Conservation (phyloP, 805 yeast species). For the Candida broadrunensis region DNA sequence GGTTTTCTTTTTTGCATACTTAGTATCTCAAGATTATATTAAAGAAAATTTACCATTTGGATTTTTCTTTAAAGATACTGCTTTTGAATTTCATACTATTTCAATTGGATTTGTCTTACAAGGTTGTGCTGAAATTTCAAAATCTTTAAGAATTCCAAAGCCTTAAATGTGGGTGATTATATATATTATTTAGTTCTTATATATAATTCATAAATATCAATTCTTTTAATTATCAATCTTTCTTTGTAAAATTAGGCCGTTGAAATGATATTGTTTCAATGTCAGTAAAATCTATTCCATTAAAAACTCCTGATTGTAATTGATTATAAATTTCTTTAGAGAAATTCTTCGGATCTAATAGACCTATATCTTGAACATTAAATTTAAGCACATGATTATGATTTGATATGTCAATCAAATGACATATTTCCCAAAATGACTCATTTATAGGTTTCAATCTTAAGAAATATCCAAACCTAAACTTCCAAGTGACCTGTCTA, state of each 20-base stretch:
- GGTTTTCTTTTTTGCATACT: slow-evolving; percentile 68
- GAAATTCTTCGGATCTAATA: slow-evolving; percentile 39
- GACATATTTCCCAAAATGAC: slow-evolving; percentile 38
- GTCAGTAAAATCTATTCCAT: slow-evolving; percentile 19
- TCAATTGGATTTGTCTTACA: slow-evolving; percentile 64
- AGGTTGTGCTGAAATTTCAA: slow-evolving; percentile 90
- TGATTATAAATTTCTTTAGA: slow-evolving; percentile 19
- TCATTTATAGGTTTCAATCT: slow-evolving; percentile 28
- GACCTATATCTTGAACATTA: slow-evolving; percentile 25
- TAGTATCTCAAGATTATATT: slow-evolving; percentile 53
- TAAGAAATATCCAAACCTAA: slow-evolving; percentile 14
- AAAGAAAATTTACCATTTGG: slow-evolving; percentile 66
- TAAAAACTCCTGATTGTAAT: slow-evolving; percentile 25
- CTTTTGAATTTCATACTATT: slow-evolving; percentile 74
- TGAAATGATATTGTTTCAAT: slow-evolving; percentile 14
- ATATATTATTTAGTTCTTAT: too few relatives aligned
- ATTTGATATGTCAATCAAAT: slow-evolving; percentile 24
- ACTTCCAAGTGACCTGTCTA: slow-evolving; percentile 10
- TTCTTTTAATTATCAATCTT: too few relatives aligned
- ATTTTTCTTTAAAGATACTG: slow-evolving; percentile 47
- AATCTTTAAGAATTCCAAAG: slow-evolving; percentile 88
- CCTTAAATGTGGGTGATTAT: too few relatives aligned
- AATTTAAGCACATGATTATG: slow-evolving; percentile 24
- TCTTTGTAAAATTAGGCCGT: slow-evolving; percentile 5
- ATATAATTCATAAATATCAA: too few relatives aligned